Evolutionary conservation across 495 filamentous ascomycete genomes (phyloP).

Genomic region (Penicillium maclennaniae): DNA sequence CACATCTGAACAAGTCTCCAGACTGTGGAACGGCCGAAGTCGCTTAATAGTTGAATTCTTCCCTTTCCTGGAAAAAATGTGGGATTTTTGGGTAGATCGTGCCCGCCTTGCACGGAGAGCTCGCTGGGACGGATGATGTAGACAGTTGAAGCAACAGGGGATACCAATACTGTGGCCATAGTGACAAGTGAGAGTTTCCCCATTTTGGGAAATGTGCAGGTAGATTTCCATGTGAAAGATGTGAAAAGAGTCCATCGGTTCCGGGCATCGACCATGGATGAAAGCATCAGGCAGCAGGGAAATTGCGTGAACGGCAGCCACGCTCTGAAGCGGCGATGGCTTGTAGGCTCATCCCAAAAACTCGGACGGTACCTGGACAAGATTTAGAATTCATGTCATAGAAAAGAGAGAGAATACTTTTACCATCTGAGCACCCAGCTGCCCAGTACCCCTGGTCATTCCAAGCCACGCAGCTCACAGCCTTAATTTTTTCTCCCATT

Average conservation of each 20-base stretch:
- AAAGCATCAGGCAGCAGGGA: not conserved
- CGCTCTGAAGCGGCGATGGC: slow-evolving; percentile 3
- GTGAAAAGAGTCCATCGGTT: not conserved
- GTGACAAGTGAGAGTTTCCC: not conserved
- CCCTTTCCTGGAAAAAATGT: slow-evolving; percentile 21
- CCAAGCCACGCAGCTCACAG: slow-evolving; percentile 66
- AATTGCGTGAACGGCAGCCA: not conserved
- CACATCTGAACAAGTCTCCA: slow-evolving; percentile 33
- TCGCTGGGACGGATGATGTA: slow-evolving; percentile 10
- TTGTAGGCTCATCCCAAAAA: slow-evolving; percentile 23
- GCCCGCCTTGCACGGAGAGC: slow-evolving; percentile 6
- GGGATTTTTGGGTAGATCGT: slow-evolving; percentile 25
- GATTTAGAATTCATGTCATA: not conserved
- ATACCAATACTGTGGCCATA: slow-evolving; percentile 1
- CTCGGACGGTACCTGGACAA: slow-evolving; percentile 22
- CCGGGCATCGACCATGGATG: not conserved
- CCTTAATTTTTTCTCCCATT: slow-evolving; percentile 55
- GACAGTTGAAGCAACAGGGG: slow-evolving; percentile 9
- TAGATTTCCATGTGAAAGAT: not conserved
- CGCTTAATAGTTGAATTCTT: slow-evolving; percentile 26
- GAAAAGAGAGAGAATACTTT: slow-evolving; percentile 9
- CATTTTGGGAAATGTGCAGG: slow-evolving; percentile 5
- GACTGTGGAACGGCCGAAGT: slow-evolving; percentile 23
- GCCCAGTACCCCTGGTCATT: slow-evolving; percentile 64
- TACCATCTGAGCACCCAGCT: slow-evolving; percentile 59